phyloP scores from a whole-genome alignment of 805 yeast genomes.

The Candida sphagnicola region DNA sequence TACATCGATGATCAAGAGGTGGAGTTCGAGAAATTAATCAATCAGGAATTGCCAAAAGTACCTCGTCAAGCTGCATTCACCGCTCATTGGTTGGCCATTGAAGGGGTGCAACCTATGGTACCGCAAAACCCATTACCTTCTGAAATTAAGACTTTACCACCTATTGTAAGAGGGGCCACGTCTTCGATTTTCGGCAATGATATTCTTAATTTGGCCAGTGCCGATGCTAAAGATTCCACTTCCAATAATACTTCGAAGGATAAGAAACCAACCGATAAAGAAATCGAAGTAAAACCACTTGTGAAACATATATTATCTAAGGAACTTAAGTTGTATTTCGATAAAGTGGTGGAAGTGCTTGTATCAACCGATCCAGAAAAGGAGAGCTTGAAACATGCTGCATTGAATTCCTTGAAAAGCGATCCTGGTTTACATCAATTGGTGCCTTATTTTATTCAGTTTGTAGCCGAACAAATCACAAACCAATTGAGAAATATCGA shows the following conservation, averaged over 20 bases:
- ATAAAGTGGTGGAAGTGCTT: conserved; percentile 79
- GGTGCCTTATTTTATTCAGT: conserved; percentile 94
- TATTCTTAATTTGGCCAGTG: conserved; percentile 27
- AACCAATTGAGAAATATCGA: conserved; percentile 73
- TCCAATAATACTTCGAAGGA: conserved; percentile 8
- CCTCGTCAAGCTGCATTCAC: conserved; percentile 91
- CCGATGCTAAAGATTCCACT: conserved; percentile 10
- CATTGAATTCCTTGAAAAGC: conserved; percentile 74
- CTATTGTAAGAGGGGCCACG: conserved; percentile 78
- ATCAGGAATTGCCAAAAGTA: conserved; percentile 91
- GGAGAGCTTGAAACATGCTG: conserved; percentile 67
- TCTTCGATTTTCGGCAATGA: conserved; percentile 43
- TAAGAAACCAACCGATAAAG: conserved; percentile 36
- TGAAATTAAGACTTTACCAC: conserved; percentile 75
- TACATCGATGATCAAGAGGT: conserved; percentile 90
- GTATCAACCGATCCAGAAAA: conserved; percentile 52
- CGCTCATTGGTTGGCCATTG: conserved; percentile 96
- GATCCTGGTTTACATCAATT: conserved; percentile 97
- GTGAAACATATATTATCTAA: conserved; percentile 94
- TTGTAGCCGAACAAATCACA: conserved; percentile 92
- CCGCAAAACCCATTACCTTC: conserved; percentile 90
- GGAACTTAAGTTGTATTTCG: conserved; percentile 90
- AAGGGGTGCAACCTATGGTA: conserved; percentile 96
- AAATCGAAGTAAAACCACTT: conserved; percentile 73
- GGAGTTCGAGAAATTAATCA: conserved; percentile 89